Evolutionary conservation across 2,329 filamentous ascomycete genomes (phyloP).

Genomic region (Xylaria sp.): DNA sequence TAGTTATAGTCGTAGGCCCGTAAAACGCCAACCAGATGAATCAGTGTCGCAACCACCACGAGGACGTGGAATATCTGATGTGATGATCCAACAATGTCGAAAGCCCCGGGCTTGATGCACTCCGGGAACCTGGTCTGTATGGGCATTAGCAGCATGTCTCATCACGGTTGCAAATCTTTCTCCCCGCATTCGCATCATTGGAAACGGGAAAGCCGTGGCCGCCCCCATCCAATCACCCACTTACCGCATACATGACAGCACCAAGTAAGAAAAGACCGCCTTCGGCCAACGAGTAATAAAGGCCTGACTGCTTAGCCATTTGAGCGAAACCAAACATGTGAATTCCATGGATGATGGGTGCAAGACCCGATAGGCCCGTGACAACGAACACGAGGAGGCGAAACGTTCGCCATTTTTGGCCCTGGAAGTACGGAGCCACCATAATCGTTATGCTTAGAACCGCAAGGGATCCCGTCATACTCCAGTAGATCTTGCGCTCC

Average conservation of each 20-base stretch:
- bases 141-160: slow-evolving; percentile 13
- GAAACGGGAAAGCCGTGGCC: background rate
- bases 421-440: slow-evolving; percentile 34
- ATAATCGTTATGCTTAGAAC: slow-evolving; percentile 34
- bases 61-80: slow-evolving; percentile 44
- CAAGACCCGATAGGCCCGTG: slow-evolving; percentile 36
- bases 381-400: slow-evolving; percentile 35
- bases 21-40: slow-evolving; percentile 37
- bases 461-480: slow-evolving; percentile 45
- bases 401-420: slow-evolving; percentile 33
- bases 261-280: slow-evolving; percentile 35
- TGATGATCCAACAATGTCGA: slow-evolving; percentile 42
- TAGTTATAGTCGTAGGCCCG: slow-evolving; percentile 29
- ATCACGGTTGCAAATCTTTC: background rate
- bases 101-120: slow-evolving; percentile 36
- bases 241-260: slow-evolving; percentile 37
- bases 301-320: slow-evolving; percentile 36
- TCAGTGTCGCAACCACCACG: slow-evolving; percentile 37
- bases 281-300: slow-evolving; percentile 39
- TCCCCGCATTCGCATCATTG: background rate
- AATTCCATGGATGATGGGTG: slow-evolving; percentile 37
- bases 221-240: slow-evolving; percentile 18
- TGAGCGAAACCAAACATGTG: slow-evolving; percentile 35
- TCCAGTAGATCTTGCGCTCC: slow-evolving; percentile 56
- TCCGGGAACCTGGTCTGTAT: slow-evolving; percentile 39